These are phyloP conservation scores for Gynostemma pentaphyllum DNA, from an alignment of 306 rosid genomes.

Conservation along the genomic window DNA sequence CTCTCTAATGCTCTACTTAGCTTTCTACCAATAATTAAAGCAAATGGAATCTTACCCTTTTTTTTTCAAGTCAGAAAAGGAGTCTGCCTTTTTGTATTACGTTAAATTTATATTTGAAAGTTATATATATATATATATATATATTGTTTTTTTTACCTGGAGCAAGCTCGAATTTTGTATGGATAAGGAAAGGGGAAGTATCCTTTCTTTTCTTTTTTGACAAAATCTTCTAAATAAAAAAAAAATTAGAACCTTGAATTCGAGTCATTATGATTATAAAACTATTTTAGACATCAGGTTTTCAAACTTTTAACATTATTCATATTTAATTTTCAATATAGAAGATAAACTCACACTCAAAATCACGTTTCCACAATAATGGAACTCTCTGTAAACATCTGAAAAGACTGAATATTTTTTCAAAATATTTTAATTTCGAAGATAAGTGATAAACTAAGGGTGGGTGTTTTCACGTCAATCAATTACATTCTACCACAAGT, in stretches of 20 bases:
- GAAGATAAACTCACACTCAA: not conserved
- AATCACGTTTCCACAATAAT: not conserved
- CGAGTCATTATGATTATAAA: not conserved
- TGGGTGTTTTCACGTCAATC: too few relatives aligned
- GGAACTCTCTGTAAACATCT: not conserved
- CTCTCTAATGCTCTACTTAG: not conserved
- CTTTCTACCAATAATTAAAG: constrained; percentile 1
- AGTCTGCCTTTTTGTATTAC: not conserved
- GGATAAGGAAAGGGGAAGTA: not conserved
- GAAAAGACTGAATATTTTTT: not conserved
- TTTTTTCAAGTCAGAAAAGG: not conserved
- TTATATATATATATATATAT: too few relatives aligned
- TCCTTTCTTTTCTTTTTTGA: not conserved
- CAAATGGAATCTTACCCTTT: not conserved
- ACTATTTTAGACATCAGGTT: not conserved
- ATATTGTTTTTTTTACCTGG: too few relatives aligned
- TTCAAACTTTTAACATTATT: not conserved
- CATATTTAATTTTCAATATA: not conserved
- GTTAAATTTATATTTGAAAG: too few relatives aligned
- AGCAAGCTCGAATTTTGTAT: not conserved
- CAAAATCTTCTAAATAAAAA: not conserved
- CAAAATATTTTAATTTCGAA: too few relatives aligned
- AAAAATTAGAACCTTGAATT: not conserved
- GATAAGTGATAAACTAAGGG: too few relatives aligned
- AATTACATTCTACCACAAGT: not conserved